These are phyloP conservation scores for Backusella australiensis DNA, from an alignment of 192 early-diverging fungal genomes.

Conservation along the genomic window DNA sequence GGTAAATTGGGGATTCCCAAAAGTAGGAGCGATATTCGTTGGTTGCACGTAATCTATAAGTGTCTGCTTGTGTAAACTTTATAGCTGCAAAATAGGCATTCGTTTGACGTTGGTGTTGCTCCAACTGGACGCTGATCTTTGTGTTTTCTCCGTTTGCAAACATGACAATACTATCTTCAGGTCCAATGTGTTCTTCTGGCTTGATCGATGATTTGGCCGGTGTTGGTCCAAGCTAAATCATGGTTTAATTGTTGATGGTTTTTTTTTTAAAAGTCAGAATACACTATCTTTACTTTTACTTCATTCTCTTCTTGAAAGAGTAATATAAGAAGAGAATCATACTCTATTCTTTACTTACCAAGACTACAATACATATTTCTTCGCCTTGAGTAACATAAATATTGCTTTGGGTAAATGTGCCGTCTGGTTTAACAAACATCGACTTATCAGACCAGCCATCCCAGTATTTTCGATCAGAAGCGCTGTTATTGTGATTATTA, in stretches of 20 bases:
- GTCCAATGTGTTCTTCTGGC: slow-evolving; percentile 19
- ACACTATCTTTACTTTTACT: neutral
- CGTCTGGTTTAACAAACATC: slow-evolving; percentile 26
- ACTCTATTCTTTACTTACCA: slow-evolving; percentile 14
- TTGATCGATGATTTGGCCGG: slow-evolving; percentile 22
- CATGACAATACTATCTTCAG: slow-evolving; percentile 25
- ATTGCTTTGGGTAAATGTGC: slow-evolving; percentile 19
- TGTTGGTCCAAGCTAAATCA: slow-evolving; percentile 20
- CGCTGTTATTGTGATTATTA: slow-evolving; percentile 6
- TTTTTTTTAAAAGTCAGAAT: neutral
- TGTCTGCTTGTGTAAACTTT: slow-evolving; percentile 26
- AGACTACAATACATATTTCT: slow-evolving; percentile 25
- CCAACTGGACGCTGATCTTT: slow-evolving; percentile 14
- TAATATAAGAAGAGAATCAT: neutral
- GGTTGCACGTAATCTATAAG: slow-evolving; percentile 19
- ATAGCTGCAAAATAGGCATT: slow-evolving; percentile 33
- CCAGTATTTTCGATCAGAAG: slow-evolving; percentile 26
- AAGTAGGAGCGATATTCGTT: slow-evolving; percentile 33
- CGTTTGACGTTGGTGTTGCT: slow-evolving; percentile 19
- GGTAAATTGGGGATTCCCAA: slow-evolving; percentile 27
- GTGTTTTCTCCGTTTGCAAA: slow-evolving; percentile 22
- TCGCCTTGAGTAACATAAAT: slow-evolving; percentile 16
- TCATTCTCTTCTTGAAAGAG: neutral
- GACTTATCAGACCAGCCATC: slow-evolving; percentile 26
- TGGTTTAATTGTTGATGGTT: neutral